These are phyloP conservation scores for Hyaloperonospora arabidopsidis DNA, from an alignment of 352 stramenopile genomes.

Conservation along the genomic window DNA sequence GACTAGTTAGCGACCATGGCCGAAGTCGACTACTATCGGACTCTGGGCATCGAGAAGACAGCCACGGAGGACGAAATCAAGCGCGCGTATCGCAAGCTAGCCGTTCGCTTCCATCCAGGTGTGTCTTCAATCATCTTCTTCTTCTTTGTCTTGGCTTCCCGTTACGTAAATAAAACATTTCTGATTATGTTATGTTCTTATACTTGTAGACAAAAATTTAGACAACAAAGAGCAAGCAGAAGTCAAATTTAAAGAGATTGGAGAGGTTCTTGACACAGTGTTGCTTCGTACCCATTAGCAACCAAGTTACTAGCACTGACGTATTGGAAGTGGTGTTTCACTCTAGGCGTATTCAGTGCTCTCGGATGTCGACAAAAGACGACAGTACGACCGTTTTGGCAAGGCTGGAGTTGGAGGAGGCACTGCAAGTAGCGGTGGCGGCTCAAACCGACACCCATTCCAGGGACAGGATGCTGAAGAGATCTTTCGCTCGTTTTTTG, in stretches of 20 bases:
- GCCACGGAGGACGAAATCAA: conserved; percentile 78
- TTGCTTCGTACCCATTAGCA: neutral
- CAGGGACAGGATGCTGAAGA: conserved; percentile 72
- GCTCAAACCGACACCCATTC: conserved; percentile 42
- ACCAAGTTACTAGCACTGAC: neutral
- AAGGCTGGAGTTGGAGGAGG: conserved; percentile 59
- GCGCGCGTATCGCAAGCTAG: conserved; percentile 79
- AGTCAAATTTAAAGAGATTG: conserved; percentile 86
- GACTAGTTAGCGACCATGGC: conserved; percentile 19
- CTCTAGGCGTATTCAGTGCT: conserved; percentile 85
- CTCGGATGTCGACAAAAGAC: conserved; percentile 80
- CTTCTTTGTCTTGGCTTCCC: neutral
- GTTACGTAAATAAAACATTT: neutral
- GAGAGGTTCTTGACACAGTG: conserved; percentile 36
- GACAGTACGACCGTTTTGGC: conserved; percentile 89
- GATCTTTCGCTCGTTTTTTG: conserved; percentile 79
- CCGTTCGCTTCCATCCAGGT: conserved; percentile 85
- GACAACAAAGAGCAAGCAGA: conserved; percentile 84
- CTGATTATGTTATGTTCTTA: neutral
- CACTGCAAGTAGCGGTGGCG: conserved; percentile 24
- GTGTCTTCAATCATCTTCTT: neutral
- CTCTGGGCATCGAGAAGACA: conserved; percentile 60
- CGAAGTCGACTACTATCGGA: conserved; percentile 63
- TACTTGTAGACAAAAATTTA: conserved; percentile 74
- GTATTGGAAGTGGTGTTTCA: neutral